phyloP scores from a whole-genome alignment of 805 yeast species.

The Ogataea philodendri region DNA sequence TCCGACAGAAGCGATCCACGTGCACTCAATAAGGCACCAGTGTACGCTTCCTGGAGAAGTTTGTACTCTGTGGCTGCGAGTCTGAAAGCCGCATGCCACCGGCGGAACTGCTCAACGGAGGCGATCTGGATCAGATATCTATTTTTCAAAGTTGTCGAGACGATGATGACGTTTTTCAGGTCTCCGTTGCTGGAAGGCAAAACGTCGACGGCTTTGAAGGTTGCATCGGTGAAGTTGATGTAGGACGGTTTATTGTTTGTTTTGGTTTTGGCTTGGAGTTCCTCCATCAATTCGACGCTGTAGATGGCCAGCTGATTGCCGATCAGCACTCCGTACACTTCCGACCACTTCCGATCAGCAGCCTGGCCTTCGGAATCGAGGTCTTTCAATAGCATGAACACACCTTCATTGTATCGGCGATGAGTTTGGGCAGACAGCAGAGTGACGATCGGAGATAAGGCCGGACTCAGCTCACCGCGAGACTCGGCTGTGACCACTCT shows the following conservation, averaged over 20 bases:
- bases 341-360: conserved; percentile 80
- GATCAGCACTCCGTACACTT: conserved; percentile 85
- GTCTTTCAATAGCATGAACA: conserved; percentile 70
- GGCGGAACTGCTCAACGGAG: conserved; percentile 56
- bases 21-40: conserved; percentile 91
- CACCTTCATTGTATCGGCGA: conserved; percentile 73
- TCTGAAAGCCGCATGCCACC: conserved; percentile 84
- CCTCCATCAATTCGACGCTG: conserved; percentile 71
- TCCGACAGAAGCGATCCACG: conserved; percentile 86
- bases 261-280: conserved; percentile 39
- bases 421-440: conserved; percentile 70
- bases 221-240: conserved; percentile 87
- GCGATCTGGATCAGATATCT: conserved; percentile 79
- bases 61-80: conserved; percentile 78
- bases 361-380: conserved; percentile 84
- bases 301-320: conserved; percentile 93
- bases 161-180: conserved; percentile 75
- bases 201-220: conserved; percentile 65
- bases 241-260: conserved; percentile 59
- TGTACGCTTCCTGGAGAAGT: conserved; percentile 89
- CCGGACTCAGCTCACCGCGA: conserved; percentile 35
- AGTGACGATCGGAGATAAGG: conserved; percentile 68
- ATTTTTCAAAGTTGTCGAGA: conserved; percentile 89
- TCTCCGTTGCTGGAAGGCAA: conserved; percentile 66
- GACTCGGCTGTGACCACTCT: conserved; percentile 30